phyloP scores from a whole-genome alignment of 768 basidiomycete genomes.

The Dentipellis sp. region DNA sequence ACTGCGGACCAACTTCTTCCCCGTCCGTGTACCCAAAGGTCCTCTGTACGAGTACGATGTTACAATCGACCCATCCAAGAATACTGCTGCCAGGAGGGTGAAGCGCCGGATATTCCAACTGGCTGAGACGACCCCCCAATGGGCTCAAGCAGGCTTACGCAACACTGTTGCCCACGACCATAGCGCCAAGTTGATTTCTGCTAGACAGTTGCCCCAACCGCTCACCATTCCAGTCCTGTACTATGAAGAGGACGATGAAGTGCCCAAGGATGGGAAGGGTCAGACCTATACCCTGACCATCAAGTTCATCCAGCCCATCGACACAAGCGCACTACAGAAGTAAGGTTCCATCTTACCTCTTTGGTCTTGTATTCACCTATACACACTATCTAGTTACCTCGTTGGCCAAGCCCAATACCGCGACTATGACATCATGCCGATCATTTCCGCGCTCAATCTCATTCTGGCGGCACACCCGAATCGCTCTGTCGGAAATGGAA shows the following conservation, averaged over 20 bases:
- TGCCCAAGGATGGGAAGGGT: constrained; percentile 19
- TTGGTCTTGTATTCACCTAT: constrained; percentile 3
- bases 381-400: constrained; percentile 28
- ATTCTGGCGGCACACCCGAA: constrained; percentile 36
- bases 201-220: constrained; percentile 31
- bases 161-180: constrained; percentile 38
- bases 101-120: constrained; percentile 39
- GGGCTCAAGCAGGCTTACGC: constrained; percentile 30
- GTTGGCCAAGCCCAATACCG: constrained; percentile 33
- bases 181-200: constrained; percentile 36
- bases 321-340: constrained; percentile 32
- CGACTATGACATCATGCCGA: constrained; percentile 35
- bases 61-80: constrained; percentile 27
- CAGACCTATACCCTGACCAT: constrained; percentile 37
- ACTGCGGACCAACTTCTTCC: constrained; percentile 46
- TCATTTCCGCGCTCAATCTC: constrained; percentile 42
- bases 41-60: constrained; percentile 42
- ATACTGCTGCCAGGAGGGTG: constrained; percentile 27
- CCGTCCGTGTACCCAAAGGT: constrained; percentile 35
- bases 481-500: constrained; percentile 31
- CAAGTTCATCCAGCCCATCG: constrained; percentile 32
- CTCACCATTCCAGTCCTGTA: constrained; percentile 29
- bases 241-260: constrained; percentile 37
- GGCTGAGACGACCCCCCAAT: constrained; percentile 33
- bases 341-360: constrained; percentile 16